These are phyloP conservation scores for Penicillium parvum DNA, from an alignment of 495 filamentous ascomycete genomes.

Conservation along the genomic window DNA sequence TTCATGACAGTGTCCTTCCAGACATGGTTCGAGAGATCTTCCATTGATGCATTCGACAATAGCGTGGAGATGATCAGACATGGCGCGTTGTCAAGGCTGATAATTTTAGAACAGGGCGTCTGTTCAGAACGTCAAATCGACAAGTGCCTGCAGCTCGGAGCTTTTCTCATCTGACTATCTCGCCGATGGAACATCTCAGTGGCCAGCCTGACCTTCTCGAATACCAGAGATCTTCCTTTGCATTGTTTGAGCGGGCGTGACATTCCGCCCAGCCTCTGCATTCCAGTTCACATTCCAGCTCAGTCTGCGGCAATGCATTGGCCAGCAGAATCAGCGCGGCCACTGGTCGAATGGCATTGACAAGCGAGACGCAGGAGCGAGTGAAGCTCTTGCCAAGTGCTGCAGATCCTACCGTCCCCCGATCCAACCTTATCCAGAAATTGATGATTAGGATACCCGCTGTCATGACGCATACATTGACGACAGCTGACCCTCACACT, in stretches of 20 bases:
- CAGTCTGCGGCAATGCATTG: constrained; percentile 9
- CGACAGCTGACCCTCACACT: constrained; percentile 1
- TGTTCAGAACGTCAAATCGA: constrained; percentile 8
- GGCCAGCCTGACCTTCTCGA: constrained; percentile 16
- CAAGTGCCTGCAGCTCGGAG: constrained; percentile 16
- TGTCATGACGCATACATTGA: constrained; percentile 39
- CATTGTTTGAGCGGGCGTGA: constrained; percentile 33
- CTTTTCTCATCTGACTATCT: constrained; percentile 8
- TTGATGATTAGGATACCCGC: constrained; percentile 16
- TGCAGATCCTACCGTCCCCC: constrained; percentile 21
- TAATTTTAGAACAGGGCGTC: constrained; percentile 22
- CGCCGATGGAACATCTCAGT: not conserved
- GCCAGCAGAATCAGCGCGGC: not conserved
- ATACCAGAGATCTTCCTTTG: constrained; percentile 21
- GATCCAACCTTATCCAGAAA: constrained; percentile 9
- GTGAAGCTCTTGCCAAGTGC: constrained; percentile 2
- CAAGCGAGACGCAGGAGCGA: constrained; percentile 2
- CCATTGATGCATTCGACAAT: constrained; percentile 14
- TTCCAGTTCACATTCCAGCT: constrained; percentile 27
- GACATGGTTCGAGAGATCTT: not conserved
- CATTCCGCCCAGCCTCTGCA: constrained; percentile 36
- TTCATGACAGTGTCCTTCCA: not conserved
- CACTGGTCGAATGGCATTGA: constrained; percentile 4
- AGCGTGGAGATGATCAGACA: not conserved
- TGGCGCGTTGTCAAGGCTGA: constrained; percentile 4